phyloP scores from a whole-genome alignment of 371 early-diverging fungal species.

The Nematocida homosporus region DNA sequence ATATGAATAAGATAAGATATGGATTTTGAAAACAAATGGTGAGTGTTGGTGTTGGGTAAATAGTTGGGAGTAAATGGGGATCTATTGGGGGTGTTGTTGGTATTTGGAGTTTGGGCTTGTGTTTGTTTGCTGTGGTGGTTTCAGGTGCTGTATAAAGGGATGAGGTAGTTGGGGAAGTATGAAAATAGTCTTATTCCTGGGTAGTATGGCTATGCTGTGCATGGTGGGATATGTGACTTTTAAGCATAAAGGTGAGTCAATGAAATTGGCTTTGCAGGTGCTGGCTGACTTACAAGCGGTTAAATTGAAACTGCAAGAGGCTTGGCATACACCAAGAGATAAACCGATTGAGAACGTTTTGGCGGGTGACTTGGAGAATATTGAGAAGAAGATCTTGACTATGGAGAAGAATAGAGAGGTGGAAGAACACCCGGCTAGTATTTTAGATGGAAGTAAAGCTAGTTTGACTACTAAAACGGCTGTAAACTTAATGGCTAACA shows the following conservation, averaged over 20 bases:
- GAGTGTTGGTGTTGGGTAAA: too few relatives aligned
- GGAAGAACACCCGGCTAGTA: background rate
- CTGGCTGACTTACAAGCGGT: constrained; percentile 29
- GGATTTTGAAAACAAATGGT: too few relatives aligned
- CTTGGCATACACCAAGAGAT: background rate
- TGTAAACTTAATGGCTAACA: constrained; percentile 16
- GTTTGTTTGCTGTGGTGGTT: constrained; percentile 52
- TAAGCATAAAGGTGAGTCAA: constrained; percentile 29
- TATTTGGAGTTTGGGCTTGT: background rate
- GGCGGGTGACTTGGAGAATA: constrained; percentile 35
- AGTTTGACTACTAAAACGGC: background rate
- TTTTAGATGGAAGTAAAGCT: background rate
- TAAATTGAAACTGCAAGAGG: constrained; percentile 4
- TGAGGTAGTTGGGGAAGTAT: background rate
- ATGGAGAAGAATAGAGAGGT: constrained; percentile 10
- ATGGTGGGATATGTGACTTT: constrained; percentile 34
- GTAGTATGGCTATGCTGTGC: constrained; percentile 18
- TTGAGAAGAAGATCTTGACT: constrained; percentile 47
- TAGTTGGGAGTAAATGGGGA: too few relatives aligned
- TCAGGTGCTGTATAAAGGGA: constrained; percentile 35
- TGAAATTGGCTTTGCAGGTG: constrained; percentile 4
- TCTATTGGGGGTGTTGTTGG: background rate
- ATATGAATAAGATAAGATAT: too few relatives aligned
- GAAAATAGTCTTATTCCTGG: constrained; percentile 25
- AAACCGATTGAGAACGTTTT: constrained; percentile 33